phyloP scores from a whole-genome alignment of 1,284 basidiomycete species.

The Marasmius sp. region DNA sequence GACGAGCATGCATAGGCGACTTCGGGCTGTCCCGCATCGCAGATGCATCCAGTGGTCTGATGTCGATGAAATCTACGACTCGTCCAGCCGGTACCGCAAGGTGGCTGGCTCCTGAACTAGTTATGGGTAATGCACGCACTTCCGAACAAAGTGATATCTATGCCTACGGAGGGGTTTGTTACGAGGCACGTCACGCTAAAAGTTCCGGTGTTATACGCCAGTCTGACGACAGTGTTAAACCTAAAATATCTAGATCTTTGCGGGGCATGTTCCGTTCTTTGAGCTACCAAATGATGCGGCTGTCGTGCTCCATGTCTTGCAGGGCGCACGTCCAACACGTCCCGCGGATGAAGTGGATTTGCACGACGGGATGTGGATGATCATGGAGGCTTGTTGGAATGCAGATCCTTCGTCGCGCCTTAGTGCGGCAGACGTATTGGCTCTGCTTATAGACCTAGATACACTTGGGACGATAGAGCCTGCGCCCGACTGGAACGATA shows the following conservation, averaged over 20 bases:
- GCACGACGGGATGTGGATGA: not conserved
- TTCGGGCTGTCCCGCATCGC: not conserved
- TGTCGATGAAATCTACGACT: not conserved
- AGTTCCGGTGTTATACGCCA: not conserved
- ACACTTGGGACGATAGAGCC: not conserved
- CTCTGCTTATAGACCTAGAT: not conserved
- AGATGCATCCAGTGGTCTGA: not conserved
- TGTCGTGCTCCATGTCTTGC: not conserved
- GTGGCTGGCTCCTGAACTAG: not conserved
- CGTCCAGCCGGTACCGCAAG: not conserved
- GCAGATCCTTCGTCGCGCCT: not conserved
- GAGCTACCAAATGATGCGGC: not conserved
- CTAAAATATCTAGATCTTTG: not conserved
- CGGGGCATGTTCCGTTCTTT: not conserved
- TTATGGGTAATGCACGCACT: not conserved
- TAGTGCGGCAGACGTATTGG: not conserved
- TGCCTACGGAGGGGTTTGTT: not conserved
- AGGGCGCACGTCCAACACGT: not conserved
- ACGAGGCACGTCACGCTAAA: not conserved
- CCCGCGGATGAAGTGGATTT: not conserved
- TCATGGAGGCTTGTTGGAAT: not conserved
- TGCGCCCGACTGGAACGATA: not conserved
- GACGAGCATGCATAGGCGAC: not conserved
- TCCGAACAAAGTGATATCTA: not conserved
- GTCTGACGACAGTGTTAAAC: not conserved